Evolutionary conservation across 1,284 basidiomycete species (phyloP).

Genomic region (Pseudozyma flocculosa): DNA sequence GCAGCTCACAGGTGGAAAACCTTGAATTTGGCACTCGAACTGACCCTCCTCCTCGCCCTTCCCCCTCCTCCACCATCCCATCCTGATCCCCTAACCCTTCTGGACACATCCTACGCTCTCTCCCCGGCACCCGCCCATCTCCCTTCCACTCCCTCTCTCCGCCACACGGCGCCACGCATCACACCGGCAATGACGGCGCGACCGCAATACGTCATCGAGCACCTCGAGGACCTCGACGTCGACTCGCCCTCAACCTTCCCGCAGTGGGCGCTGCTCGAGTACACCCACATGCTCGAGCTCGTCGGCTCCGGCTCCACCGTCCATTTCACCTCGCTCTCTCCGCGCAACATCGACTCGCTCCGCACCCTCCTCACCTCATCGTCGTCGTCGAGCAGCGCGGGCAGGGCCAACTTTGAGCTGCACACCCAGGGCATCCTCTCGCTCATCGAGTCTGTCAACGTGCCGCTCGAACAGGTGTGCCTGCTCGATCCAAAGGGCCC

Average conservation of each 20-base stretch:
- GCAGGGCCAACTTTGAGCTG: slow-evolving; percentile 61
- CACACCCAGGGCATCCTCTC: slow-evolving; percentile 69
- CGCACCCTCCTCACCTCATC: slow-evolving; percentile 35
- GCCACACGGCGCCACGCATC: no score
- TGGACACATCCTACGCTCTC: no score
- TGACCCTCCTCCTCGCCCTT: no score
- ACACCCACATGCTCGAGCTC: slow-evolving; percentile 79
- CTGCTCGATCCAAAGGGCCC: slow-evolving; percentile 52
- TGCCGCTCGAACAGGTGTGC: slow-evolving; percentile 61
- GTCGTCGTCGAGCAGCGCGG: slow-evolving; percentile 16
- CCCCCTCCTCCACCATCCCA: no score
- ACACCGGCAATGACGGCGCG: slow-evolving; percentile 7
- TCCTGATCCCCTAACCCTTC: no score
- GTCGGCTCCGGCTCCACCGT: slow-evolving; percentile 70
- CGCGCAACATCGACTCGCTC: slow-evolving; percentile 69
- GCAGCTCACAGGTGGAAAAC: no score
- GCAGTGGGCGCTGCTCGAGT: slow-evolving; percentile 54
- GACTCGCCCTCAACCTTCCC: slow-evolving; percentile 48
- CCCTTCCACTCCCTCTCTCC: background rate
- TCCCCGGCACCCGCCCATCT: no score
- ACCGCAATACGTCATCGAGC: slow-evolving; percentile 56
- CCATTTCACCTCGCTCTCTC: slow-evolving; percentile 80
- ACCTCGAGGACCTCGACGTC: slow-evolving; percentile 57
- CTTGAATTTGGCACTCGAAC: no score
- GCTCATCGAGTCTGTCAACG: slow-evolving; percentile 64